A percentile compares a stretch with the other conserved stretches of the same genome.
Conservation (phyloP, 2,329 filamentous ascomycete species). For the Drechslerella coelobrocha region DNA sequence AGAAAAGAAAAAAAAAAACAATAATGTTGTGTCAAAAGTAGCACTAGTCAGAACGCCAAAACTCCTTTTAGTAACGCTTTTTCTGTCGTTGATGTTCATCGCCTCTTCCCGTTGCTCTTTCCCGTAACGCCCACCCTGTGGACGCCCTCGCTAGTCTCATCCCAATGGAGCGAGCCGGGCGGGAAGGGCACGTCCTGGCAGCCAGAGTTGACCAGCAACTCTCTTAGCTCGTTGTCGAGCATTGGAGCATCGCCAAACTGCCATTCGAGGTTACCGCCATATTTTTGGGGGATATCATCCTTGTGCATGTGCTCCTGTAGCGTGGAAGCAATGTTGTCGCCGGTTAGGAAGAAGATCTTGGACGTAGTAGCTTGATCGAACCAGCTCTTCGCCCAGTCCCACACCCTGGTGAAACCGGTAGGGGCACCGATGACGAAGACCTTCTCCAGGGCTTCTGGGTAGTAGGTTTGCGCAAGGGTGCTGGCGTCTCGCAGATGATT, state of each 20-base stretch:
- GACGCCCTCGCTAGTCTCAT: constrained; percentile 4
- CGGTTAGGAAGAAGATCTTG: constrained; percentile 89
- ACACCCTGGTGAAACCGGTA: constrained; percentile 63
- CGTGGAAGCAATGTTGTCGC: constrained; percentile 75
- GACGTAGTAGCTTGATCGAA: constrained; percentile 91
- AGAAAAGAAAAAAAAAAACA: no score
- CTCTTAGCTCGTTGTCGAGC: constrained; percentile 69
- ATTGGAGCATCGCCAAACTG: constrained; percentile 76
- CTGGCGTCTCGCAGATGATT: constrained; percentile 44
- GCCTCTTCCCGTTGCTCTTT: constrained; percentile 19
- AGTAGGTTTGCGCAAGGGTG: constrained; percentile 38
- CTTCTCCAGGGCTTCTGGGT: constrained; percentile 43
- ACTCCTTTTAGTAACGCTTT: no score
- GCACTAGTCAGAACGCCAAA: no score
- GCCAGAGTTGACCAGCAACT: constrained; percentile 50
- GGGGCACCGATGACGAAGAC: constrained; percentile 47
- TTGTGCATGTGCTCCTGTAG: constrained; percentile 81
- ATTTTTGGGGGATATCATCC: constrained; percentile 85
- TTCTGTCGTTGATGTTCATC: no score
- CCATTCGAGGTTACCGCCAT: constrained; percentile 86
- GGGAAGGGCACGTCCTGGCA: constrained; percentile 29
- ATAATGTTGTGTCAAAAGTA: no score
- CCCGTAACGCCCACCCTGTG: constrained; percentile 10
- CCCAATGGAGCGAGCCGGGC: constrained; percentile 22
- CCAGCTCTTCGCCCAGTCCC: constrained; percentile 95